Base-by-base conservation (phyloP, 805 yeast species). In the Priceomyces carsonii region DNA sequence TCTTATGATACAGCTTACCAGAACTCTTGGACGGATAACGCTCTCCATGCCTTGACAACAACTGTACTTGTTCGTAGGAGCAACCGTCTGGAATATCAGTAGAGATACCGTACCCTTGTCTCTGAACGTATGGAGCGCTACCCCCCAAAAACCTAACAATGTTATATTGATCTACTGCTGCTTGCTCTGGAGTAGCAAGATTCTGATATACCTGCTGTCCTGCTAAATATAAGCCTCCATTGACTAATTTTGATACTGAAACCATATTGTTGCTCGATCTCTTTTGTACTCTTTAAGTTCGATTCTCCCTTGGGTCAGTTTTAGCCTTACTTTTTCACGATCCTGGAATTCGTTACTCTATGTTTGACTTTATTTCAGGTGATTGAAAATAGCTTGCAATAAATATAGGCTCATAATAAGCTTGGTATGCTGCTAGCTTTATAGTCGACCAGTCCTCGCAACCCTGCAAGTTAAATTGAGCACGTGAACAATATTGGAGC, bases 11-110 rank as follows among this genome's bases (percentile, higher is more conserved):
- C 7, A 27, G 16, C 26, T 45, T 48, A 6, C 71, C 71, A 18
- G 40, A 47, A 18, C 53, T 40, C 20, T 44, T 48, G n/a, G 67
- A 54, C 6, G 72, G 68, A 50, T 69, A 84, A 44, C 95, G 66
- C 56, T 85, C 93, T 14, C 91, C 95, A 51, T 87, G 95, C 51
- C 95, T 73, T 46, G 80, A 79, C 33, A 83, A 60, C 15, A 84
- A 59, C 45, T 82, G 88, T 7, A 83, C 86, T 56, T 84, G 91
- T 46, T 76, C 77, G 36, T 80, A 64, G 5, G 57, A 48, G 56
- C 85, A 80, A 29, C 63, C 64, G 6, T 56, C 63, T n/a, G 84
- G 82, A 1, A 65, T 44, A 7, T 62, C 75, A 14, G 68, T 53
- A 10, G 73, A 59, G 25, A 80, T 69, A 3, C 84, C 85, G 46